Percentiles rank a stretch among this genome's conserved stretches.
phyloP scores from a whole-genome alignment of 2,329 filamentous ascomycete species.

The Spiromastix sp. region DNA sequence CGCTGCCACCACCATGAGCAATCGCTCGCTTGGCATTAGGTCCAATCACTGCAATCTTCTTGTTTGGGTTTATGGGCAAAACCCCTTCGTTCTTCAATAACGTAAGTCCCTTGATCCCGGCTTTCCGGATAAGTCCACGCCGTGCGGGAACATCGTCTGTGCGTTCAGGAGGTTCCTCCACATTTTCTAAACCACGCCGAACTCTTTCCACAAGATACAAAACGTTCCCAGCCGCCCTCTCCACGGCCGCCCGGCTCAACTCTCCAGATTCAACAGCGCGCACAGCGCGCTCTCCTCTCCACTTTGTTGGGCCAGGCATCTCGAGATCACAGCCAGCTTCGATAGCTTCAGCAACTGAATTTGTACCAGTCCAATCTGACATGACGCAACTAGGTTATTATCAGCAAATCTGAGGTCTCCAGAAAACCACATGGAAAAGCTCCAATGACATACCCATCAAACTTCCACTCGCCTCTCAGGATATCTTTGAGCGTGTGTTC shows the following conservation, averaged over 20 bases:
- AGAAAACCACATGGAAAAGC: background rate
- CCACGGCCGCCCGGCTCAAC: constrained; percentile 37
- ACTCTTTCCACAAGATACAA: constrained; percentile 41
- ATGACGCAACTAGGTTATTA: constrained; percentile 3
- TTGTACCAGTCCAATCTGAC: constrained; percentile 9
- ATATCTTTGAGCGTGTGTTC: constrained; percentile 9
- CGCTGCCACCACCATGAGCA: constrained; percentile 46
- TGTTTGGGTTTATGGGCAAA: constrained; percentile 36
- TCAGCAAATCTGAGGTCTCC: background rate
- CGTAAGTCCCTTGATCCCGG: constrained; percentile 54
- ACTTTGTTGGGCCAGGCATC: constrained; percentile 14
- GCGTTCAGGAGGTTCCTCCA: constrained; percentile 24
- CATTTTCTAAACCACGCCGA: background rate
- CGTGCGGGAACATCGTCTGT: constrained; percentile 44
- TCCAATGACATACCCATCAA: constrained; percentile 8
- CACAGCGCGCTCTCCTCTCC: constrained; percentile 9
- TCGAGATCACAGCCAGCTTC: constrained; percentile 14
- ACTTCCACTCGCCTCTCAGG: constrained; percentile 11
- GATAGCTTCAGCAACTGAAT: constrained; percentile 11
- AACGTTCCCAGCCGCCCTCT: constrained; percentile 38
- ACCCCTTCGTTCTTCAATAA: constrained; percentile 55
- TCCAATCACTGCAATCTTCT: constrained; percentile 32
- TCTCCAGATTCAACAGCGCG: constrained; percentile 35
- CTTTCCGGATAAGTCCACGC: constrained; percentile 45
- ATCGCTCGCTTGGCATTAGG: constrained; percentile 26